Evolutionary conservation across 495 filamentous ascomycete genomes (phyloP), one percentile per base, ranked within the genome.

Genomic region (Jackrogersella multiformis): DNA sequence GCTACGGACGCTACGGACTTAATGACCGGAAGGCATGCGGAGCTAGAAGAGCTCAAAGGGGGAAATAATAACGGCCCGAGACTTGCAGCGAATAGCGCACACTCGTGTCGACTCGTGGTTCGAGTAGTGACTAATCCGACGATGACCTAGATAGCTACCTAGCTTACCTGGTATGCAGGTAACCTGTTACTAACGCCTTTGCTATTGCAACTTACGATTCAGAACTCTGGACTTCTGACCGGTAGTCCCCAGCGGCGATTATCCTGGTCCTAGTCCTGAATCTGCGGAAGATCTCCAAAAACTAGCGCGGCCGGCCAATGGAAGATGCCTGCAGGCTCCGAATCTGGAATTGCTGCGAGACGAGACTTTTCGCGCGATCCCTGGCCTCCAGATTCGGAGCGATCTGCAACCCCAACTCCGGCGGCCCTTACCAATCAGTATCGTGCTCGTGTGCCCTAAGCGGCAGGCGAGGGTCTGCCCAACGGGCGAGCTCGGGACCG

Each of bases 401-500:
- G 53, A 64, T 57, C 45, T 65, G 62, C 30, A 58, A 65, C 44
- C 61, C n/a, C 34, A 38, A 26, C 18, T 28, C 36, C 20, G n/a
- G 26, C 35, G 35, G 18, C 2, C 20, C 20, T 26, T 35, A 53
- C 53, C 54, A 65, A 65, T 57, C 28, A 53, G 35, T 23, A 42
- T 53, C 36, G 18, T 36, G 26, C 36, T 46, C n/a, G 5, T 13
- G 21, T 48, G 18, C 41, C 38, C 13, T 38, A 30, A 38, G 21
- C 12, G 23, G 45, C 55, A 55, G 20, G 28, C 5, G 30, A 26
- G 35, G 23, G 15, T 15, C 53, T 39, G 38, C 20, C 36, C 16
- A 13, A 28, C 34, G 18, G 15, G 53, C 38, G 18, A 12, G 21
- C 42, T 67, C 64, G 64, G 64, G 64, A 67, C 64, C 64, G 64